A percentile compares a stretch with the other conserved stretches of the same genome.
Evolutionary conservation across 2,329 filamentous ascomycete species (phyloP).

Genomic region (Fusarium domesticum): DNA sequence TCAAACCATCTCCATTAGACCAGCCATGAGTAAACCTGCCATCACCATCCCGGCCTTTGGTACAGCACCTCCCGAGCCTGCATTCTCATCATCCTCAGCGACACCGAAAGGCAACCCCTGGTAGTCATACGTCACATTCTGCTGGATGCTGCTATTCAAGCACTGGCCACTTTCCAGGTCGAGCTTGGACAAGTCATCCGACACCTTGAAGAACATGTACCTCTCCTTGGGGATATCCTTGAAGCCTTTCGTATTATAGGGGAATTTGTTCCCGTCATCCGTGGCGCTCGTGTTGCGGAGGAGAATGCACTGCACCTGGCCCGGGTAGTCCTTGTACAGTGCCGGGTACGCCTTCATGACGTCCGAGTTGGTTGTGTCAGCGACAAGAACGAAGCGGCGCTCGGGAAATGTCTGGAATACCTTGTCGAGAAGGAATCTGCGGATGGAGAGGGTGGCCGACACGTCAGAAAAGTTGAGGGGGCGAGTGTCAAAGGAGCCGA

Average conservation of each 20-base stretch:
- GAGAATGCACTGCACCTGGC: slow-evolving; percentile 74
- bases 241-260: slow-evolving; percentile 73
- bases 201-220: slow-evolving; percentile 78
- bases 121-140: slow-evolving; percentile 69
- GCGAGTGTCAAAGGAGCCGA: slow-evolving; percentile 73
- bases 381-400: slow-evolving; percentile 72
- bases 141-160: slow-evolving; percentile 59
- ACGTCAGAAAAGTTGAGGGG: slow-evolving; percentile 79
- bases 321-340: slow-evolving; percentile 63
- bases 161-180: slow-evolving; percentile 69
- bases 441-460: slow-evolving; percentile 67
- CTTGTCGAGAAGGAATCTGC: slow-evolving; percentile 66
- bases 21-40: slow-evolving; percentile 17
- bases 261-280: slow-evolving; percentile 64
- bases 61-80: slow-evolving; percentile 24
- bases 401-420: slow-evolving; percentile 72
- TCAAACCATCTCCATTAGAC: slow-evolving; percentile 25
- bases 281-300: slow-evolving; percentile 72
- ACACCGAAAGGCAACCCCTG: slow-evolving; percentile 56
- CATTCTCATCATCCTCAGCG: slow-evolving; percentile 32
- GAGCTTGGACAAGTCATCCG: slow-evolving; percentile 64
- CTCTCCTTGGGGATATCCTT: slow-evolving; percentile 60
- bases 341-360: slow-evolving; percentile 65
- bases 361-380: slow-evolving; percentile 73
- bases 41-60: slow-evolving; percentile 20